Evolutionary conservation across 306 rosid species (phyloP).

Genomic region (Vigna trinervia): DNA sequence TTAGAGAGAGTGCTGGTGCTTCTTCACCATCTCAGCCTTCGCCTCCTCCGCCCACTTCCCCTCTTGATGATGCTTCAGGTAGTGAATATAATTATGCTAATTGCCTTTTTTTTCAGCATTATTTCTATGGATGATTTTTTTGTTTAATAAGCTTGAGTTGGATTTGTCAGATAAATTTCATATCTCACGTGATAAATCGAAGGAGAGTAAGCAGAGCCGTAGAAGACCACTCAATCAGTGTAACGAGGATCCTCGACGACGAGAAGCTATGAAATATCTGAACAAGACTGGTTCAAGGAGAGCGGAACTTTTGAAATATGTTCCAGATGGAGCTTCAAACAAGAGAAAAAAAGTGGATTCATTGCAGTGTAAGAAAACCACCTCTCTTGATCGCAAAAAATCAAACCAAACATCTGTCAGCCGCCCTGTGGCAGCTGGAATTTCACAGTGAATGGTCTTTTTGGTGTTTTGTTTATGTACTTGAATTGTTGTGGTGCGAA

Average conservation of each 20-base stretch:
- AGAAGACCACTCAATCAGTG: constrained; percentile 48
- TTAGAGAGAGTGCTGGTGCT: constrained; percentile 38
- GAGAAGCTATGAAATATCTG: constrained; percentile 61
- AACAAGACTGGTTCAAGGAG: constrained; percentile 59
- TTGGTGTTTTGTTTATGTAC: constrained; percentile 21
- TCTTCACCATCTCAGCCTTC: constrained; percentile 41
- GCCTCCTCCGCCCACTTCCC: constrained; percentile 75
- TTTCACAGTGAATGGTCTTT: constrained; percentile 43
- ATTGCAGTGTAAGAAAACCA: constrained; percentile 52
- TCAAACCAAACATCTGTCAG: constrained; percentile 53
- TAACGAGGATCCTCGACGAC: constrained; percentile 43
- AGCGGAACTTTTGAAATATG: constrained; percentile 38
- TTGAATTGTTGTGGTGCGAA: constrained; percentile 9
- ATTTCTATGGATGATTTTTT: constrained; percentile 3
- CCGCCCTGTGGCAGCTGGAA: constrained; percentile 52
- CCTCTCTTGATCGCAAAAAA: constrained; percentile 50
- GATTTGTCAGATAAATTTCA: constrained; percentile 50
- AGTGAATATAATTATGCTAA: constrained; percentile 10
- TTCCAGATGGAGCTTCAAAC: constrained; percentile 39
- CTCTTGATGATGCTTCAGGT: constrained; percentile 65
- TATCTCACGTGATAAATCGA: constrained; percentile 55
- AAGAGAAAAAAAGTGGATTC: constrained; percentile 63
- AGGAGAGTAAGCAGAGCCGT: constrained; percentile 40
- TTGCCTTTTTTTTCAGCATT: neutral
- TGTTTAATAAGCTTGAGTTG: constrained; percentile 39